Conservation (phyloP, 345 rosid genomes). For the Salix arbutifolia region DNA sequence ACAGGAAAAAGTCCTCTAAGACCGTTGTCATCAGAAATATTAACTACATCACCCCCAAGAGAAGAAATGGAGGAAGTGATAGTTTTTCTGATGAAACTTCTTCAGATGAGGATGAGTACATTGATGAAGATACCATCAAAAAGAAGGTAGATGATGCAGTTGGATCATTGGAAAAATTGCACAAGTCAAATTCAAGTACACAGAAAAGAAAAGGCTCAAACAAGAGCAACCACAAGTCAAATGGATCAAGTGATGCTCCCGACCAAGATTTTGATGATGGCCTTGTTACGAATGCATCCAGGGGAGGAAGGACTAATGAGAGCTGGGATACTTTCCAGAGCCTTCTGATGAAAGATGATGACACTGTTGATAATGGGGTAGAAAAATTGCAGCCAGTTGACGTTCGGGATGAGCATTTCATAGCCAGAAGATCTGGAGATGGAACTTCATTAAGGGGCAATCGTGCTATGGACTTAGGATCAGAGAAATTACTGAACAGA, state of each 20-base stretch:
- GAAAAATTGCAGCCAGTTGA: slow-evolving; percentile 24
- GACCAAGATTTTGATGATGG: slow-evolving; percentile 18
- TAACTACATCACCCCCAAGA: slow-evolving; percentile 78
- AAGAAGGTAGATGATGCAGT: slow-evolving; percentile 54
- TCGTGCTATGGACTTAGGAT: slow-evolving; percentile 25
- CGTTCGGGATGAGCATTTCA: slow-evolving; percentile 28
- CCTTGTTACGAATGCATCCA: slow-evolving; percentile 10
- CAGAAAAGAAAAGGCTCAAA: slow-evolving; percentile 31
- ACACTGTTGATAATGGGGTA: slow-evolving; percentile 16
- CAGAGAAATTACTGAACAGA: slow-evolving; percentile 30
- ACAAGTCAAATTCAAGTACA: slow-evolving; percentile 25
- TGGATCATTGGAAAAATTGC: slow-evolving; percentile 40
- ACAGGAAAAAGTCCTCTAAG: slow-evolving; percentile 56
- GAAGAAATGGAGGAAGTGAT: slow-evolving; percentile 48
- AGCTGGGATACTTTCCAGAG: slow-evolving; percentile 74
- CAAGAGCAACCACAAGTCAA: slow-evolving; percentile 17
- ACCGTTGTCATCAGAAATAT: slow-evolving; percentile 82
- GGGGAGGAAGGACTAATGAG: slow-evolving; percentile 40
- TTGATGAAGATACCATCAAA: slow-evolving; percentile 47
- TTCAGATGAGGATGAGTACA: slow-evolving; percentile 45
- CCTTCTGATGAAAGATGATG: slow-evolving; percentile 54
- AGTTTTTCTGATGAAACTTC: slow-evolving; percentile 35
- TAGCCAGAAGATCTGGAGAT: slow-evolving; percentile 24
- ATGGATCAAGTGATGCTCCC: slow-evolving; percentile 21
- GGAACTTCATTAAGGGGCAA: slow-evolving; percentile 16